phyloP scores from a whole-genome alignment of 306 rosid genomes.

The Oxytropis ochrocephala region DNA sequence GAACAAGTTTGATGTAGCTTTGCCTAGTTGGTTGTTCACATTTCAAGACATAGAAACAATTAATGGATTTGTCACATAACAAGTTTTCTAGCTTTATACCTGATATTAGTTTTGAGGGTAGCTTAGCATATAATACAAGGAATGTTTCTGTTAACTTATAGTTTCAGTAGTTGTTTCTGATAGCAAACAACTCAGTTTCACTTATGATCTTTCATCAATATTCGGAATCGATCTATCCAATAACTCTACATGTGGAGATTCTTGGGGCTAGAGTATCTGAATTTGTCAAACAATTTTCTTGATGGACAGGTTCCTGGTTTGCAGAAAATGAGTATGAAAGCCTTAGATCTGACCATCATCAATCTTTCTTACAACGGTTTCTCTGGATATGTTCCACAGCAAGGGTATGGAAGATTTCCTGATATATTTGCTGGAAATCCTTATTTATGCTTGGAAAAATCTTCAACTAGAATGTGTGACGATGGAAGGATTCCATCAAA shows the following conservation, averaged over 20 bases:
- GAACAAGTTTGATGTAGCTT: conserved; percentile 65
- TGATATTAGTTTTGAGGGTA: conserved; percentile 64
- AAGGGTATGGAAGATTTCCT: conserved; percentile 72
- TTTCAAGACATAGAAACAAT: conserved; percentile 59
- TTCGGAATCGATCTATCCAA: conserved; percentile 78
- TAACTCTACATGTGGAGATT: conserved; percentile 72
- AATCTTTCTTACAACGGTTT: conserved; percentile 83
- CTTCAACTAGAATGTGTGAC: conserved; percentile 55
- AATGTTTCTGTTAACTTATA: conserved; percentile 31
- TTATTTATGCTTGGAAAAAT: conserved; percentile 75
- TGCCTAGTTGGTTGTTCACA: conserved; percentile 88
- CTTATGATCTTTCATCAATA: conserved; percentile 52
- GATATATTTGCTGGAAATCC: conserved; percentile 98
- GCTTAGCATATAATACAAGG: conserved; percentile 39
- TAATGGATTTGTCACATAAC: conserved; percentile 87
- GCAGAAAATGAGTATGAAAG: conserved; percentile 76
- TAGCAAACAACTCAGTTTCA: conserved; percentile 62
- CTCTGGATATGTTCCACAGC: conserved; percentile 72
- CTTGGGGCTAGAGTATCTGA: conserved; percentile 80
- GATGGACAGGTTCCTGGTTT: conserved; percentile 63
- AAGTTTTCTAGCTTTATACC: conserved; percentile 84
- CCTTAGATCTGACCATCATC: conserved; percentile 61
- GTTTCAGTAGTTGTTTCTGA: conserved; percentile 52
- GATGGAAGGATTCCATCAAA: conserved; percentile 34
- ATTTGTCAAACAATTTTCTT: conserved; percentile 72